phyloP scores from a whole-genome alignment of 1,139 yeast genomes.

The Zhuliangozyma parablackwelliae region DNA sequence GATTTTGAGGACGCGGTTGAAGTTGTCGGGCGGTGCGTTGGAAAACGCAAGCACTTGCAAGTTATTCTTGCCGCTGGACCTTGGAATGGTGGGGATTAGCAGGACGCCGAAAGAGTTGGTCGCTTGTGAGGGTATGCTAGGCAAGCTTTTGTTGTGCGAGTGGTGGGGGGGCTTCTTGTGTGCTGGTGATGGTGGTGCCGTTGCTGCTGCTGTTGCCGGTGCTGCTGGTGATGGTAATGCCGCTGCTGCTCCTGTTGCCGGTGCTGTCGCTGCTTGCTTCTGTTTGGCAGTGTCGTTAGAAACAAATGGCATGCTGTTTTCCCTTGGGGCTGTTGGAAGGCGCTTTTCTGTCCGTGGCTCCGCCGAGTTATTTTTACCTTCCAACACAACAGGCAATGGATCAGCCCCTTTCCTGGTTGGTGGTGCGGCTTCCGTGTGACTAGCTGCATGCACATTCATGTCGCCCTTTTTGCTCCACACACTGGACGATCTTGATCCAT shows the following conservation, averaged over 20 bases:
- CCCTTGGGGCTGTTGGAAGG: conserved; percentile 2
- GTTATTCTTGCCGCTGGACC: conserved; percentile 2
- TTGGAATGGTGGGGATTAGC: conserved; percentile 2
- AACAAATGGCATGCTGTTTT: too few relatives aligned
- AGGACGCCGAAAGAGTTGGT: neutral
- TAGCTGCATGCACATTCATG: neutral
- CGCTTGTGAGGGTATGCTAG: conserved; percentile 1
- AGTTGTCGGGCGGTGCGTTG: conserved; percentile 1
- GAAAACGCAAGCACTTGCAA: conserved; percentile 3
- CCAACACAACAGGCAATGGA: too few relatives aligned
- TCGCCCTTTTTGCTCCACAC: conserved; percentile 8
- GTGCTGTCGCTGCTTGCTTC: too few relatives aligned
- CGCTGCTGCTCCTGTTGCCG: neutral
- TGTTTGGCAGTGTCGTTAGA: too few relatives aligned
- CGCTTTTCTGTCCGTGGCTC: neutral
- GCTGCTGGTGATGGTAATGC: too few relatives aligned
- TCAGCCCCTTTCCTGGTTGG: conserved; percentile 5
- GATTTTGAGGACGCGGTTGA: conserved; percentile 12
- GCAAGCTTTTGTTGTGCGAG: conserved; percentile 3
- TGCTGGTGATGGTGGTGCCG: neutral
- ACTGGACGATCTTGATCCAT: conserved; percentile 29
- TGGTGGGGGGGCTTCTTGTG: neutral
- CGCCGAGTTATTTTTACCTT: neutral
- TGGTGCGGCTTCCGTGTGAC: conserved; percentile 7
- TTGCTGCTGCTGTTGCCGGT: neutral